Conservation (phyloP, 257 asterid species). For the Pogostemon cablin region DNA sequence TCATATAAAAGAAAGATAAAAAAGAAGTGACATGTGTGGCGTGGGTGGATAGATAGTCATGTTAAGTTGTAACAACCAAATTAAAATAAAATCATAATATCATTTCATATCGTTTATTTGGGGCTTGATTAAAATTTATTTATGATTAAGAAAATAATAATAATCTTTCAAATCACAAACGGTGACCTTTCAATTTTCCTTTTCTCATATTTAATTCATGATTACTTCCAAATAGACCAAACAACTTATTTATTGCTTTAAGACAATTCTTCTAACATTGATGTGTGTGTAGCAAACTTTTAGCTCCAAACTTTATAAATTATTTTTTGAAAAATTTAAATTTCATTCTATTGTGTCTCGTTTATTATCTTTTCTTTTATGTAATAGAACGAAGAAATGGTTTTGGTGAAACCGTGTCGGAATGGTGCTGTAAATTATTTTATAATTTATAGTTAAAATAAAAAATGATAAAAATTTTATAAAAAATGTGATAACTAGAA, state of each 20-base stretch:
- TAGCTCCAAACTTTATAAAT: no score
- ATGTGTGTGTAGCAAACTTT: no score
- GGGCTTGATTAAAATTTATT: conserved; percentile 3
- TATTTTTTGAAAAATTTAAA: no score
- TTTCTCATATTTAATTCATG: not conserved
- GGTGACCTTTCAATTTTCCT: conserved; percentile 33
- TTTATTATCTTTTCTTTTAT: no score
- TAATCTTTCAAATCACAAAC: conserved; percentile 35
- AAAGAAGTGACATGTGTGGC: conserved; percentile 15
- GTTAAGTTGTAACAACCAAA: conserved; percentile 12
- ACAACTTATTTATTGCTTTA: conserved; percentile 36
- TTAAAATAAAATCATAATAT: not conserved
- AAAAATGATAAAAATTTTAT: no score
- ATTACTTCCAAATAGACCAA: conserved; percentile 32
- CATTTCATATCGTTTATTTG: conserved; percentile 13
- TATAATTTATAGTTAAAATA: no score
- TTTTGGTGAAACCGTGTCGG: no score
- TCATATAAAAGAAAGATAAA: not conserved
- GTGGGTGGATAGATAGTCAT: not conserved
- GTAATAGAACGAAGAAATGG: no score
- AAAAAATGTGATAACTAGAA: no score
- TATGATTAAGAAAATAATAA: conserved; percentile 22
- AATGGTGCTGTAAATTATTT: no score
- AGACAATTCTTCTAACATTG: conserved; percentile 4
- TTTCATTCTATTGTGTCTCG: no score